Percentiles rank a stretch among this genome's conserved stretches.
phyloP scores from a whole-genome alignment of 2,329 filamentous ascomycete species.

The Truncatella angustata region DNA sequence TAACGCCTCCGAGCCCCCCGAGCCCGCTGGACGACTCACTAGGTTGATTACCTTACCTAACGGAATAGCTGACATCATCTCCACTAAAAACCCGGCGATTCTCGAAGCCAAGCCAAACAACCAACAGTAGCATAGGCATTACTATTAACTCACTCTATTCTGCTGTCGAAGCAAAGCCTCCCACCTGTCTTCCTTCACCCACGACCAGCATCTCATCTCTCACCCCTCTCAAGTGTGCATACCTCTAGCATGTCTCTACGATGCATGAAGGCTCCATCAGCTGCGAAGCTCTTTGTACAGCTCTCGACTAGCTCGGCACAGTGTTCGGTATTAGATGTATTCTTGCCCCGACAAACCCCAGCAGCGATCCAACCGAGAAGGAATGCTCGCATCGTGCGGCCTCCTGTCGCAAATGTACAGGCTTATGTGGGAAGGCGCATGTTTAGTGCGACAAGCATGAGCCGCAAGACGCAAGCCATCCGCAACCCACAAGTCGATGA shows the following conservation, averaged over 20 bases:
- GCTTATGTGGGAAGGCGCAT: neutral
- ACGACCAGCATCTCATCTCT: neutral
- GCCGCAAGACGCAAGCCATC: conserved; percentile 46
- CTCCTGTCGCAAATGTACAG: neutral
- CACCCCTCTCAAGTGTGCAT: neutral
- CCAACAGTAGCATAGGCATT: neutral
- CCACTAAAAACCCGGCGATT: neutral
- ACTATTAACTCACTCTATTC: neutral
- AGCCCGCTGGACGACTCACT: too few relatives aligned
- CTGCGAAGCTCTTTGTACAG: conserved; percentile 9
- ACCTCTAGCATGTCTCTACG: neutral
- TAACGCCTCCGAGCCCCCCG: too few relatives aligned
- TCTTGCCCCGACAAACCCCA: conserved; percentile 3
- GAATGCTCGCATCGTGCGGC: neutral
- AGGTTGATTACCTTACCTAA: too few relatives aligned
- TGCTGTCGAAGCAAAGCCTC: neutral
- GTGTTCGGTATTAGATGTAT: conserved; percentile 5
- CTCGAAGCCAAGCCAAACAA: neutral
- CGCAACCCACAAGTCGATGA: conserved; percentile 78
- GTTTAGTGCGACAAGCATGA: conserved; percentile 8
- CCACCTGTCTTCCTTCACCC: neutral
- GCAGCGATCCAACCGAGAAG: neutral
- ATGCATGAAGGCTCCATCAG: conserved; percentile 1
- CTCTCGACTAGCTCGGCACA: conserved; percentile 5
- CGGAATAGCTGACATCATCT: neutral